Evolutionary conservation across 2,329 filamentous ascomycete species (phyloP).

Genomic region (Coniochaeta pulveracea): DNA sequence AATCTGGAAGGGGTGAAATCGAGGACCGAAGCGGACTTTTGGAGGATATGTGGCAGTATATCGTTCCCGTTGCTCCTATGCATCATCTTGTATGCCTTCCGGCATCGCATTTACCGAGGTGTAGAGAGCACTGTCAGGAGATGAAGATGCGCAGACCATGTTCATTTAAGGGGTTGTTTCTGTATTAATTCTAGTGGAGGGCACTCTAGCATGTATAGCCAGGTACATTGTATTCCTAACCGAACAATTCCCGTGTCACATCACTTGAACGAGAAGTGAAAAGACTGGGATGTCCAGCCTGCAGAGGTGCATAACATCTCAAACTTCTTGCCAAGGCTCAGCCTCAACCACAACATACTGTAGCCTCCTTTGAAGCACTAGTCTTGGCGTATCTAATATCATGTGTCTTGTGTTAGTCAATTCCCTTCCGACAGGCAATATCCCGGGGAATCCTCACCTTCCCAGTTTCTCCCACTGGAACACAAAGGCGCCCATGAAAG

Average conservation of each 20-base stretch:
- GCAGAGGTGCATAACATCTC: no score
- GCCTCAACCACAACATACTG: slow-evolving; percentile 1
- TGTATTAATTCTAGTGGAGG: no score
- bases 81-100: slow-evolving; percentile 1
- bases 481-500: slow-evolving; percentile 59
- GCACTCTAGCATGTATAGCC: no score
- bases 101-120: background rate
- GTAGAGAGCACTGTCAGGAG: background rate
- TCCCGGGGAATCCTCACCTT: slow-evolving; percentile 8
- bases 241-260: no score
- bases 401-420: no score
- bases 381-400: background rate
- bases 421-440: no score
- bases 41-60: background rate
- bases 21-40: background rate
- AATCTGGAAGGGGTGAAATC: background rate
- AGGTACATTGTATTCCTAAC: no score
- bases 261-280: no score
- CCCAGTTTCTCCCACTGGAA: slow-evolving; percentile 57
- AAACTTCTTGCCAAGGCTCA: no score
- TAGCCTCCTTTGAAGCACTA: background rate
- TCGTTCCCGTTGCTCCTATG: background rate
- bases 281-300: no score
- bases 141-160: no score
- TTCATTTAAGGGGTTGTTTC: no score